Conservation (phyloP, 2,329 filamentous ascomycete genomes). For the Aspergillus sp. region DNA sequence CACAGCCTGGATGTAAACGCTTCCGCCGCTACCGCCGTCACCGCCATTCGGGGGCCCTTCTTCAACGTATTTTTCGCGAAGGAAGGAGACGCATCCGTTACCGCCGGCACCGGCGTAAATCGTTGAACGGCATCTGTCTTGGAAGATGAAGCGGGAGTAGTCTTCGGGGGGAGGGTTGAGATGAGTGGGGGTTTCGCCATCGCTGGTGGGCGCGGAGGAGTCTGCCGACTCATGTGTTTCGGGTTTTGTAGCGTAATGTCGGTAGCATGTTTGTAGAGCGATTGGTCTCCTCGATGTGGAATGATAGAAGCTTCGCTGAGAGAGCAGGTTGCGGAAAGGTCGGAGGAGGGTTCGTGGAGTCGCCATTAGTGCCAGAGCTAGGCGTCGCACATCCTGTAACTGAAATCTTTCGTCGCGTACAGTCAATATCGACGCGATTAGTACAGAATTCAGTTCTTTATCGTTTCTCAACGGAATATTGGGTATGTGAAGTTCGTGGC, state of each 20-base stretch:
- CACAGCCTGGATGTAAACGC: slow-evolving; percentile 91
- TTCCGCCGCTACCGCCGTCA: slow-evolving; percentile 89
- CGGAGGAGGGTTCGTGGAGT: slow-evolving; percentile 26
- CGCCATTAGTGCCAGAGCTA: slow-evolving; percentile 25
- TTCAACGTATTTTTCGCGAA: slow-evolving; percentile 85
- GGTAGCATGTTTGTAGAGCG: slow-evolving; percentile 15
- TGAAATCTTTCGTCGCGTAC: not conserved
- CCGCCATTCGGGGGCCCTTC: slow-evolving; percentile 93
- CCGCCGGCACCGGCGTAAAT: slow-evolving; percentile 81
- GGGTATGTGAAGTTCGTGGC: slow-evolving; percentile 1
- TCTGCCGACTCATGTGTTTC: slow-evolving; percentile 10
- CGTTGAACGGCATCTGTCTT: slow-evolving; percentile 80
- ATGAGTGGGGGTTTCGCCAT: slow-evolving; percentile 50
- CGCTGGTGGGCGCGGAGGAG: slow-evolving; percentile 18
- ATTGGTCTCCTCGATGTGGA: slow-evolving; percentile 18
- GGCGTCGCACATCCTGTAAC: slow-evolving; percentile 24
- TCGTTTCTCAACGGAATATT: not conserved
- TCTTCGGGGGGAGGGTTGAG: slow-evolving; percentile 84
- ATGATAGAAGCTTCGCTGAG: slow-evolving; percentile 24
- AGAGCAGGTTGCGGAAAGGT: slow-evolving; percentile 22
- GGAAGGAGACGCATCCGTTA: slow-evolving; percentile 90
- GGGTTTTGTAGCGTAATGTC: slow-evolving; percentile 31
- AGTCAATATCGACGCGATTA: not conserved
- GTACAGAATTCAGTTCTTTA: slow-evolving; percentile 5
- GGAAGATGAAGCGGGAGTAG: slow-evolving; percentile 81